Evolutionary conservation across 2,329 filamentous ascomycete species (phyloP), one percentile per base, ranked within the genome.

Genomic region (Monosporascus sp.): DNA sequence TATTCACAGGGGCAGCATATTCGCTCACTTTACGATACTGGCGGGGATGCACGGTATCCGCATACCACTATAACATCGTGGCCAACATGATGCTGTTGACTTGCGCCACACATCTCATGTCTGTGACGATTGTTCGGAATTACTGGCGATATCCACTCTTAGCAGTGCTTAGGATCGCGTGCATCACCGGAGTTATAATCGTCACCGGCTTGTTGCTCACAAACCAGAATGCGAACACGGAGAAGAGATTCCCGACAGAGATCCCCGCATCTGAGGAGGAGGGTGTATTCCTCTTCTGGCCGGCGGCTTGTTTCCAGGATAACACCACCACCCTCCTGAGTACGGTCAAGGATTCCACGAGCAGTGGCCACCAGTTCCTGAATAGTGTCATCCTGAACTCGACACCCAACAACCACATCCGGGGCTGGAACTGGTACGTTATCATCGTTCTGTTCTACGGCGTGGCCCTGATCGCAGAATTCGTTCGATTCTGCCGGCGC

Each of bases 51-150:
- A 59, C 62, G 37, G 58, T 71, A 48, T 65, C 65, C 36, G 64
- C 68, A 2, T 71, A 72, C 52, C 70, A 73, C 55, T 72, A 73
- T 59, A 69, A 71, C 48, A 60, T 72, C 41, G 62, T 71, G 1
- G 61, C 64, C 14, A 71, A 71, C 55, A 67, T 71, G 59, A 57
- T 73, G 54, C 59, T 71, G 3, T 58, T 72, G 8, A 70, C 66
- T 16, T 71, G 69, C 49, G 69, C 68, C 16, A 72, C 70, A 0
- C 70, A 72, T 50, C 58, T 73, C 6, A 59, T 71, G 59, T 63
- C 68, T 19, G 60, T 71, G 11, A 68, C 65, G 17, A 61, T 70
- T 37, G 63, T 69, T 27, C 58, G 63, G 5, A 61, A 71, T 53
- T 73, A 72, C 57, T 72, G 67, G 68, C 58, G 60, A 19, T 66